Conservation (phyloP, 2,329 filamentous ascomycete genomes). For the Metarhizium sp. region DNA sequence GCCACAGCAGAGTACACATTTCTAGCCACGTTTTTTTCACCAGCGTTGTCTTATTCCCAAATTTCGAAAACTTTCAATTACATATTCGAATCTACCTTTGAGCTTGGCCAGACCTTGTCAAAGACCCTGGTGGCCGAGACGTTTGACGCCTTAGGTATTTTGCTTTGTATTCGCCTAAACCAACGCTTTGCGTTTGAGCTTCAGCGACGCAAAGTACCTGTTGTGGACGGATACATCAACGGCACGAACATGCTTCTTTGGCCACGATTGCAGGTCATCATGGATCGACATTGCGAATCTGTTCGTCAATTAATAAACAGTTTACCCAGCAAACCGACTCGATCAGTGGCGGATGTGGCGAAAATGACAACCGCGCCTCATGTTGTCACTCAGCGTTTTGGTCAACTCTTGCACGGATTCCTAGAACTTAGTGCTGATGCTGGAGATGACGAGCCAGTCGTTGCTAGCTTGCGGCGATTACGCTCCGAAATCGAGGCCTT, state of each 20-base stretch:
- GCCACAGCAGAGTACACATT: conserved; percentile 93
- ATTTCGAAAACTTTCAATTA: conserved; percentile 78
- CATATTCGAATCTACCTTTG: conserved; percentile 83
- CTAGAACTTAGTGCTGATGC: conserved; percentile 78
- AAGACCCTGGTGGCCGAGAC: conserved; percentile 67
- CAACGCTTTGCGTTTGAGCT: conserved; percentile 92
- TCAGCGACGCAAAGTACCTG: conserved; percentile 81
- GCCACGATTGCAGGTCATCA: conserved; percentile 89
- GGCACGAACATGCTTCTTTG: conserved; percentile 92
- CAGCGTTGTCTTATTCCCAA: conserved; percentile 62
- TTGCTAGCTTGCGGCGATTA: conserved; percentile 67
- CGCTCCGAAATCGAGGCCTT: conserved; percentile 77
- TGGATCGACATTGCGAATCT: conserved; percentile 88
- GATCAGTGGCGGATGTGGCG: conserved; percentile 38
- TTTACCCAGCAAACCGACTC: conserved; percentile 36
- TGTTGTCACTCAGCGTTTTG: conserved; percentile 88
- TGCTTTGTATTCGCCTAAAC: conserved; percentile 88
- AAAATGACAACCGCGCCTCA: conserved; percentile 76
- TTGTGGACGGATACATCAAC: conserved; percentile 86
- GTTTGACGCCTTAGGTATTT: conserved; percentile 74
- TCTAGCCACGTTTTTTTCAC: conserved; percentile 79
- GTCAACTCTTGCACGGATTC: conserved; percentile 81
- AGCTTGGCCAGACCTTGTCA: conserved; percentile 69
- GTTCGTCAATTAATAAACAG: conserved; percentile 54
- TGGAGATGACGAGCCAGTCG: conserved; percentile 88